Evolutionary conservation across 2,329 filamentous ascomycete genomes (phyloP), one percentile per base, ranked within the genome.

Genomic region (Trichoderma sp.): DNA sequence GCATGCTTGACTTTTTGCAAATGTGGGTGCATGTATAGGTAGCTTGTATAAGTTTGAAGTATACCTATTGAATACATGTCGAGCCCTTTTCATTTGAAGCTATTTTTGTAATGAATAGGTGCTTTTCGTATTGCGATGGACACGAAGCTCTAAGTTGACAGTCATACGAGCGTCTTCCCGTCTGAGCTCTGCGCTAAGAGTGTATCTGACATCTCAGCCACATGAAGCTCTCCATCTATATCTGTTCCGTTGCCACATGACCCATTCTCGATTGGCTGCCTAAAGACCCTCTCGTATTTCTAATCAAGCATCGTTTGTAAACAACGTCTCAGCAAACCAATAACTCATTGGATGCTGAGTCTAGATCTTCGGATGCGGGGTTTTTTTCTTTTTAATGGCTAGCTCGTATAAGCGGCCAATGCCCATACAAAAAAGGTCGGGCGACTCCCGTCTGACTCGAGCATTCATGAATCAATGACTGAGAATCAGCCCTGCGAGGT

Each of bases 391-490:
- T 10, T 10, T 32, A 34, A 35, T 34, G 19, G 56, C 17, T 45
- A 59, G 35, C 22, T 42, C 56, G 58, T 61, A 52, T 37, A 37
- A 17, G 58, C 29, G 27, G 19, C 53, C 22, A 58, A 39, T 7
- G 19, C n/a, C 13, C 15, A 13, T 22, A 22, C 42, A 13, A 54
- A n/a, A 12, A 17, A n/a, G n/a, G n/a, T n/a, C n/a, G n/a, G 34
- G 54, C 29, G 54, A 35, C 54, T 54, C 34, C 34, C 39, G 58
- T 27, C 59, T 63, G 59, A 63, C 59, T 63, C 32, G 29, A 63
- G 22, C 29, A 10, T 54, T 34, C n/a, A 19, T 32, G 17, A 19
- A 27, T n/a, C 0, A 19, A 12, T 48, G 19, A 48, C 42, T 48
- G 42, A 13, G 10, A 52, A 13, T 52, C 59, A 63, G 59, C 45